Conservation (phyloP, 2,329 filamentous ascomycete genomes). For the Thelonectria rubi region DNA sequence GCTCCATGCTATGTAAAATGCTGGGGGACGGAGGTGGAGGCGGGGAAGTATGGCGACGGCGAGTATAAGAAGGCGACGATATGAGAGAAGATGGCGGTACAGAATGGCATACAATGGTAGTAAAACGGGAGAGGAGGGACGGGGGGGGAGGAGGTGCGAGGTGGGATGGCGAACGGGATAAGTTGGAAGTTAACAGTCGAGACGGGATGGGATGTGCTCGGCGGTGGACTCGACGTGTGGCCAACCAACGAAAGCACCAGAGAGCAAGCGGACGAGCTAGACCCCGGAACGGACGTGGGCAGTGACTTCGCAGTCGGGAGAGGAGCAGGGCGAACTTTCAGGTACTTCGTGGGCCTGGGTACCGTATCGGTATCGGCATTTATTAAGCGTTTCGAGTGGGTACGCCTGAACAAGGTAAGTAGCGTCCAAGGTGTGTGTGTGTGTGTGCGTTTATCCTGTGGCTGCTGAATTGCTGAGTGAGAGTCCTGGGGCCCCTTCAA, state of each 20-base stretch:
- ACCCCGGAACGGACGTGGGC: constrained; percentile 21
- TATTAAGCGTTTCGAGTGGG: constrained; percentile 23
- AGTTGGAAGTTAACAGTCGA: background rate
- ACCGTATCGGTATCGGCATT: constrained; percentile 19
- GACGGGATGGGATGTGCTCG: constrained; percentile 12
- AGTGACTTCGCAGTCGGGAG: constrained; percentile 14
- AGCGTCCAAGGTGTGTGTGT: background rate
- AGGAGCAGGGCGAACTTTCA: background rate
- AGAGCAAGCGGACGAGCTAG: constrained; percentile 13
- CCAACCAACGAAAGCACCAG: constrained; percentile 10
- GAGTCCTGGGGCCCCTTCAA: background rate
- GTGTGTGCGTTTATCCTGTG: constrained; percentile 5
- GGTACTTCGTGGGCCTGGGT: constrained; percentile 7
- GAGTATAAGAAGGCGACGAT: constrained; percentile 14
- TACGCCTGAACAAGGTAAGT: constrained; percentile 4
- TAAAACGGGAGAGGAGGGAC: constrained; percentile 1
- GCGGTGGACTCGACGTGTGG: background rate
- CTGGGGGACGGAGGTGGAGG: constrained; percentile 11
- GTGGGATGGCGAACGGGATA: constrained; percentile 15
- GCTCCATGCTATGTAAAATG: constrained; percentile 69
- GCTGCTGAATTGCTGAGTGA: too few relatives aligned
- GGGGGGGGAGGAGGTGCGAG: constrained; percentile 2
- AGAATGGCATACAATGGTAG: constrained; percentile 4
- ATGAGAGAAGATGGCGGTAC: background rate
- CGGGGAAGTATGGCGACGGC: constrained; percentile 19